These are phyloP conservation scores for Collybiopsis luxurians DNA, from an alignment of 768 basidiomycete species.

Conservation along the genomic window DNA sequence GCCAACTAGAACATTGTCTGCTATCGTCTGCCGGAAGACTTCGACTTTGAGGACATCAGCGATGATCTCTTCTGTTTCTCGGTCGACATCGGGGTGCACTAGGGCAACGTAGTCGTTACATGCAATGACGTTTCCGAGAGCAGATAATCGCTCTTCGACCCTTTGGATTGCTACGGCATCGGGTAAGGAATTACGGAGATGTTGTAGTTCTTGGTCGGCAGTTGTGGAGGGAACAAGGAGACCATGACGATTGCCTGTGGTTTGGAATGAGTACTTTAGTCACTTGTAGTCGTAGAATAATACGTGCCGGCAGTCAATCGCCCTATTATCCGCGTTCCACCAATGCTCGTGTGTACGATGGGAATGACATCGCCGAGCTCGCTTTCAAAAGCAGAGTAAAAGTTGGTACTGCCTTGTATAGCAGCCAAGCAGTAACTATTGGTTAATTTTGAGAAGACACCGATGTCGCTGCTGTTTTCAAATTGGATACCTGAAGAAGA, in stretches of 20 bases:
- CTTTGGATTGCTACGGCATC: conserved; percentile 93
- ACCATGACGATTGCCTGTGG: conserved; percentile 89
- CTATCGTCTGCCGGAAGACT: conserved; percentile 96
- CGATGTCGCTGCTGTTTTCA: conserved; percentile 93
- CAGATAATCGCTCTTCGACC: conserved; percentile 95
- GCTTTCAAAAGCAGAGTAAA: conserved; percentile 96
- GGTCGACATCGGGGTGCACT: conserved; percentile 96
- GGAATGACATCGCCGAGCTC: conserved; percentile 93
- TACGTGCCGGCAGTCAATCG: conserved; percentile 84
- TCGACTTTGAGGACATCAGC: conserved; percentile 99
- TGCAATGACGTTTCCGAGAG: conserved; percentile 97
- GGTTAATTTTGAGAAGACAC: conserved; percentile 96
- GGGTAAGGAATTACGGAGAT: conserved; percentile 92
- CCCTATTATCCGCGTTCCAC: conserved; percentile 91
- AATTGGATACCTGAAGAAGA: conserved; percentile 75
- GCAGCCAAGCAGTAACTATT: conserved; percentile 97
- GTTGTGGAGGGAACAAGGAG: conserved; percentile 94
- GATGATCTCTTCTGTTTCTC: conserved; percentile 99
- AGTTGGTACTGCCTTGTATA: conserved; percentile 93
- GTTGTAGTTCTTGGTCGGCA: conserved; percentile 97
- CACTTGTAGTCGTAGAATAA: neutral
- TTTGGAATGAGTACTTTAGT: neutral
- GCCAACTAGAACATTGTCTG: conserved; percentile 95
- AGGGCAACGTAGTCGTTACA: conserved; percentile 99
- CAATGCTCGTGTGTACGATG: conserved; percentile 94